Evolutionary conservation across 116 monocot genomes (phyloP).

Genomic region (Dioscorea cayenensis): DNA sequence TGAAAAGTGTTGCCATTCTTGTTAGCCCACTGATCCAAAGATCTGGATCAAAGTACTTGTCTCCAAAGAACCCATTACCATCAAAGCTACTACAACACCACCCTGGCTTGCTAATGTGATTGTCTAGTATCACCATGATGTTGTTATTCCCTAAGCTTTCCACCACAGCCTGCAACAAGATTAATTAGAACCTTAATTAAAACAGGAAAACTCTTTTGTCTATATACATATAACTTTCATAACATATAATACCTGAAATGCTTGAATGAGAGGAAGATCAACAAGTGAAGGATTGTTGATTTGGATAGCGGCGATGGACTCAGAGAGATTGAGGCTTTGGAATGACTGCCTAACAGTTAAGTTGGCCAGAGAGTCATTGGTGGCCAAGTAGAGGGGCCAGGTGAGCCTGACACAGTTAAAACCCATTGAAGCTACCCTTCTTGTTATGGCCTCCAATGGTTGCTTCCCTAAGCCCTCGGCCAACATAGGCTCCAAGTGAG

Average conservation of each 20-base stretch:
- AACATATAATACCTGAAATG: conserved; percentile 22
- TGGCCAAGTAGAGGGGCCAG: conserved; percentile 37
- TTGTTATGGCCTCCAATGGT: conserved; percentile 37
- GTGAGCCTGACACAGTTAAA: conserved; percentile 60
- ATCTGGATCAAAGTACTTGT: conserved; percentile 39
- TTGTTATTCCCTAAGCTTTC: conserved; percentile 16
- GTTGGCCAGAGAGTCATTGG: conserved; percentile 23
- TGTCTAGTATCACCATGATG: conserved; percentile 62
- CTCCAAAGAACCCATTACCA: conserved; percentile 63
- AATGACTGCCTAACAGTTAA: conserved; percentile 44
- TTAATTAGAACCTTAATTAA: background rate
- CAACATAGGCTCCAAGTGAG: conserved; percentile 40
- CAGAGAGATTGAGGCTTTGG: conserved; percentile 22
- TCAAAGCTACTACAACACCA: conserved; percentile 54
- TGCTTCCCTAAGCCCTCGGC: conserved; percentile 48
- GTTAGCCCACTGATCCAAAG: conserved; percentile 37
- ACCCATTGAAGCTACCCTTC: conserved; percentile 23
- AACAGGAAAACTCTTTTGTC: background rate
- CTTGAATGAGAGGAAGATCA: conserved; percentile 39
- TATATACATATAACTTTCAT: too few relatives aligned
- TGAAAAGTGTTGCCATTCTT: conserved; percentile 44
- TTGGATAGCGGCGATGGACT: conserved; percentile 23
- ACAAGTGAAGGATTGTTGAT: conserved; percentile 43
- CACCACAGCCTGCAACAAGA: conserved; percentile 1
- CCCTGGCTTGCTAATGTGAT: conserved; percentile 49